Evolutionary conservation across 73 alveolate species (phyloP).

Genomic region (Paramecium pentaurelia): DNA sequence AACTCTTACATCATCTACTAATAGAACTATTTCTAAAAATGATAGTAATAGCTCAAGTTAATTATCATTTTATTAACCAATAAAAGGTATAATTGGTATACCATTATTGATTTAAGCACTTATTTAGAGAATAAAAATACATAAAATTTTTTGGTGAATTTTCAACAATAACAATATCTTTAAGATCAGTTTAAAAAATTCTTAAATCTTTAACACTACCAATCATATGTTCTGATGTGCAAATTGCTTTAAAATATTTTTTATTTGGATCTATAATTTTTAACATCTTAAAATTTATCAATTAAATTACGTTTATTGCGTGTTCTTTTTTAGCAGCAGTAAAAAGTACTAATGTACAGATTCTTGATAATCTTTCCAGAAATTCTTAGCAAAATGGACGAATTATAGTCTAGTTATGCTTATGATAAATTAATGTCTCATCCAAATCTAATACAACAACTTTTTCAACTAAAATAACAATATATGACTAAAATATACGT

Average conservation of each 20-base stretch:
- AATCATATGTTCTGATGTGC: not conserved
- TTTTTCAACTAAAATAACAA: not conserved
- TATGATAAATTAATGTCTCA: not conserved
- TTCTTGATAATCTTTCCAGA: not conserved
- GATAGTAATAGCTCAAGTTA: not conserved
- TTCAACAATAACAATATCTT: slow-evolving; percentile 23
- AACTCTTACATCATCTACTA: not conserved
- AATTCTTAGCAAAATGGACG: not conserved
- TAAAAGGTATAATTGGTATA: not conserved
- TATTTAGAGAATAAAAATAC: not conserved
- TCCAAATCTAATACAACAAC: not conserved
- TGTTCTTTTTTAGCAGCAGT: slow-evolving; percentile 3
- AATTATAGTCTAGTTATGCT: not conserved
- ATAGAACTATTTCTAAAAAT: not conserved
- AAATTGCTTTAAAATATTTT: not conserved
- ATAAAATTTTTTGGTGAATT: not conserved
- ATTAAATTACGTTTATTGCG: slow-evolving; percentile 31
- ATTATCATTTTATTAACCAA: not conserved
- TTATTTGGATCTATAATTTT: slow-evolving; percentile 27
- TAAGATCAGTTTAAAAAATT: not conserved
- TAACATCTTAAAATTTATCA: not conserved
- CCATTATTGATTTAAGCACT: slow-evolving; percentile 33
- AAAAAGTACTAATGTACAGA: not conserved
- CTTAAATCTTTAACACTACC: not conserved
- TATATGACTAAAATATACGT: not conserved